Conservation (phyloP, 768 basidiomycete genomes). For the Lanmaoa rubissima region DNA sequence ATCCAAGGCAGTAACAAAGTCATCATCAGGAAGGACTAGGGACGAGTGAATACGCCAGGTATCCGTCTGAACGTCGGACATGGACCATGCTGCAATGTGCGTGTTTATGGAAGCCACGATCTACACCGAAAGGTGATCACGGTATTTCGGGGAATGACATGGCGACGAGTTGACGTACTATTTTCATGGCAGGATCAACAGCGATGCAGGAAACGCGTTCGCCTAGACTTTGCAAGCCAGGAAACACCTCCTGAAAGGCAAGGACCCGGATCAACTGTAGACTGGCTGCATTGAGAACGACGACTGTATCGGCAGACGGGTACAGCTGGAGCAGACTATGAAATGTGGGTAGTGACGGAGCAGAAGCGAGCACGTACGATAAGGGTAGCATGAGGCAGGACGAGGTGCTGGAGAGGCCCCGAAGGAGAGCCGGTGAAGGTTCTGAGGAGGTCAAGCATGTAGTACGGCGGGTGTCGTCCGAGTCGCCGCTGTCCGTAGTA, state of each 20-base stretch:
- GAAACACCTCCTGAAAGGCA: conserved; percentile 80
- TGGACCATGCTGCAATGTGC: conserved; percentile 76
- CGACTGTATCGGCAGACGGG: conserved; percentile 64
- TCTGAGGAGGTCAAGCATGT: conserved; percentile 48
- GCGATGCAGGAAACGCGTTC: conserved; percentile 58
- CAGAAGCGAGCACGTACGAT: conserved; percentile 46
- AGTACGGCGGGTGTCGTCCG: not conserved
- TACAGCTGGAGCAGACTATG: conserved; percentile 50
- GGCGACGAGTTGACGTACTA: conserved; percentile 49
- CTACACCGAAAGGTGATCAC: conserved; percentile 37
- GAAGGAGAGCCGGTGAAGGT: conserved; percentile 53
- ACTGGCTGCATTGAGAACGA: conserved; percentile 68
- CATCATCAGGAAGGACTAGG: conserved; percentile 56
- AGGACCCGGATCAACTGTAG: conserved; percentile 67
- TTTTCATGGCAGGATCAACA: conserved; percentile 77
- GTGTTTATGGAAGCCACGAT: conserved; percentile 69
- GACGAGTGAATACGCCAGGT: conserved; percentile 83
- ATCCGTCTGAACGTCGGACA: conserved; percentile 60
- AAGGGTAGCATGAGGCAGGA: conserved; percentile 52
- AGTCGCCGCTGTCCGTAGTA: not conserved
- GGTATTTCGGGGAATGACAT: conserved; percentile 5
- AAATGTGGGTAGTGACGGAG: not conserved
- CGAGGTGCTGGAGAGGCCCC: conserved; percentile 54
- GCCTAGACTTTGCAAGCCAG: conserved; percentile 45
- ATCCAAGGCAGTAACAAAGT: conserved; percentile 60